Percentiles rank a stretch among this genome's conserved stretches.
These are phyloP conservation scores for Alternaria sp. DNA, from an alignment of 2,329 filamentous ascomycete species.

Conservation along the genomic window DNA sequence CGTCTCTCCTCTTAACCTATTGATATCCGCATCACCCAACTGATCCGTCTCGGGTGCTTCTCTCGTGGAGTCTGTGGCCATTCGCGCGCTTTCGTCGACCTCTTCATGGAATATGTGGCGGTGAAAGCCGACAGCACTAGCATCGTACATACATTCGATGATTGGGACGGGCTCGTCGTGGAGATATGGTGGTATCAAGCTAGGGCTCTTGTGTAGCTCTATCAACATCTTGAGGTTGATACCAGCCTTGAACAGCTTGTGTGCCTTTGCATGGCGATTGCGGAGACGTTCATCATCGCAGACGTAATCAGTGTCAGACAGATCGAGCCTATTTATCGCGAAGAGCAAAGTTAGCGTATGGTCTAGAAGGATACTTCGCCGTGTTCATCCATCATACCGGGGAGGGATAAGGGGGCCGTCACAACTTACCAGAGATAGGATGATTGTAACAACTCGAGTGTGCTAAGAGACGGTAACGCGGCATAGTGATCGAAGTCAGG, in stretches of 20 bases:
- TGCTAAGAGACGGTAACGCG: conserved; percentile 36
- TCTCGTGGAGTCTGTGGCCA: not conserved
- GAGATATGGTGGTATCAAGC: conserved; percentile 47
- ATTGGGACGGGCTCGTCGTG: conserved; percentile 39
- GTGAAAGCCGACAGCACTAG: conserved; percentile 57
- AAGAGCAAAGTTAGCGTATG: not conserved
- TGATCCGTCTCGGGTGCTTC: conserved; percentile 38
- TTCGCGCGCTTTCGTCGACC: not conserved
- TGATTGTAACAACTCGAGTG: conserved; percentile 42
- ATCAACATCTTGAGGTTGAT: conserved; percentile 42
- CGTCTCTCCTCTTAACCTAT: conserved; percentile 20
- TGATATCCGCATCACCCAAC: conserved; percentile 29
- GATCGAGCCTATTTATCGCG: conserved; percentile 7
- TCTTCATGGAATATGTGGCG: conserved; percentile 25
- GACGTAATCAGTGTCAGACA: conserved; percentile 30
- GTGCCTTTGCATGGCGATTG: conserved; percentile 40
- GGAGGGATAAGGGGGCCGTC: not conserved
- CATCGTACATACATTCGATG: conserved; percentile 41
- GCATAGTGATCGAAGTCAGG: conserved; percentile 39
- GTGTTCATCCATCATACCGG: too few relatives aligned
- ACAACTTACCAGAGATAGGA: conserved; percentile 20
- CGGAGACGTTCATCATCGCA: conserved; percentile 36
- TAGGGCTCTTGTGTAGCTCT: conserved; percentile 32
- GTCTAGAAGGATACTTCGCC: not conserved
- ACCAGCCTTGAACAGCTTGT: conserved; percentile 35